phyloP scores from a whole-genome alignment of 352 stramenopile species.

The Phytophthora capsici region DNA sequence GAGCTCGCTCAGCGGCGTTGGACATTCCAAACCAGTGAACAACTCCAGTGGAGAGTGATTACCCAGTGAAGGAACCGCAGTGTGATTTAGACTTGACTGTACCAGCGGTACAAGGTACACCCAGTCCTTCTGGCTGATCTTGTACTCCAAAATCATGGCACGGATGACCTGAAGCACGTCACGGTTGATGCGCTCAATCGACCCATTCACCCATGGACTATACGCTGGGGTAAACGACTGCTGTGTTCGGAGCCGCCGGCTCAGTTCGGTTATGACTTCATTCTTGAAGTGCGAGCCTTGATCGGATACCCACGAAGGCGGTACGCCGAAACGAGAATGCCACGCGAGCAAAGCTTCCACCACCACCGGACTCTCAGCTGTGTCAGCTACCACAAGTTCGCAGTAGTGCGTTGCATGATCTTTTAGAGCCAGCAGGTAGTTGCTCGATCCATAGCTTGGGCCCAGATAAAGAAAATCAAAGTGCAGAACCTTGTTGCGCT shows the following conservation, averaged over 20 bases:
- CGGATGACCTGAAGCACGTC: not conserved
- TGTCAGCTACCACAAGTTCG: too few relatives aligned
- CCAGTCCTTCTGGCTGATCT: not conserved
- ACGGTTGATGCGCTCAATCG: not conserved
- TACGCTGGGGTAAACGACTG: not conserved
- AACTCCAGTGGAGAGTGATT: not conserved
- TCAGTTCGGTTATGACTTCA: too few relatives aligned
- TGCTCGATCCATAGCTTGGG: too few relatives aligned
- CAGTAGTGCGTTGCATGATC: too few relatives aligned
- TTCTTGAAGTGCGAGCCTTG: too few relatives aligned
- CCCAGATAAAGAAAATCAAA: too few relatives aligned
- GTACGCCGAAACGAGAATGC: too few relatives aligned
- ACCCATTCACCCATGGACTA: not conserved
- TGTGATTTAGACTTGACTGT: conserved; percentile 27
- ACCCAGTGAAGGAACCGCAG: not conserved
- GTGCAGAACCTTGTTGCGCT: too few relatives aligned
- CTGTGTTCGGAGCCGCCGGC: not conserved
- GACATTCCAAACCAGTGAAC: not conserved
- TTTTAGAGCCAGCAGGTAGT: too few relatives aligned
- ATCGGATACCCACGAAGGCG: too few relatives aligned
- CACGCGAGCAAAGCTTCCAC: too few relatives aligned
- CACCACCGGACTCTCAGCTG: too few relatives aligned
- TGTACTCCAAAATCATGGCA: not conserved
- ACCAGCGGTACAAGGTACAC: not conserved
- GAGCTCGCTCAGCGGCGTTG: not conserved